Evolutionary conservation across 768 basidiomycete genomes (phyloP).

Genomic region (Leccinellum rugosiceps): DNA sequence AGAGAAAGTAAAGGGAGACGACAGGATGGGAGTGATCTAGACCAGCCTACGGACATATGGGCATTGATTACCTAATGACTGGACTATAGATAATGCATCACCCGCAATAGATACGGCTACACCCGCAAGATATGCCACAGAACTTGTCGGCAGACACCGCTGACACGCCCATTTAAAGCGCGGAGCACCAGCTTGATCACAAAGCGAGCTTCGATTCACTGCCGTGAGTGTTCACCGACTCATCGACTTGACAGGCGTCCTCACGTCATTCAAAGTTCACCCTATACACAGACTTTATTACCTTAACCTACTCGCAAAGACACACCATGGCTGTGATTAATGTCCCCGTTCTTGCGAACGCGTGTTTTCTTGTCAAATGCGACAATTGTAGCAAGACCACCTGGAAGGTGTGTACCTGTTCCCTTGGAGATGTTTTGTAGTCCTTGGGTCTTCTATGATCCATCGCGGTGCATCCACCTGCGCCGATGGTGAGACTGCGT

Average conservation of each 20-base stretch:
- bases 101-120: background rate
- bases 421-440: slow-evolving; percentile 25
- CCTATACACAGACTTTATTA: slow-evolving; percentile 30
- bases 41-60: background rate
- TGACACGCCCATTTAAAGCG: background rate
- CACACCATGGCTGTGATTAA: slow-evolving; percentile 23
- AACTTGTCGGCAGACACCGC: background rate
- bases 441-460: slow-evolving; percentile 15
- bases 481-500: slow-evolving; percentile 13
- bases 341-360: slow-evolving; percentile 41
- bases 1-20: slow-evolving; percentile 12
- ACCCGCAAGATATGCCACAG: background rate
- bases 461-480: slow-evolving; percentile 17
- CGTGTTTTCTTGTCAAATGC: slow-evolving; percentile 59
- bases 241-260: slow-evolving; percentile 7
- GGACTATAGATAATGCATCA: background rate
- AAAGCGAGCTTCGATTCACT: background rate
- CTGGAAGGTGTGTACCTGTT: slow-evolving; percentile 55
- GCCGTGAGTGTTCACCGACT: slow-evolving; percentile 1
- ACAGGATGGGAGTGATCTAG: background rate
- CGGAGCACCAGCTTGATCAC: background rate
- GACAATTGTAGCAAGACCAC: slow-evolving; percentile 63
- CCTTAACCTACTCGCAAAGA: slow-evolving; percentile 29
- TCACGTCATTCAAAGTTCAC: slow-evolving; percentile 21
- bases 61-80: background rate